Base-by-base conservation (phyloP, 192 early-diverging fungal genomes). In the Umbelopsis sp. region DNA sequence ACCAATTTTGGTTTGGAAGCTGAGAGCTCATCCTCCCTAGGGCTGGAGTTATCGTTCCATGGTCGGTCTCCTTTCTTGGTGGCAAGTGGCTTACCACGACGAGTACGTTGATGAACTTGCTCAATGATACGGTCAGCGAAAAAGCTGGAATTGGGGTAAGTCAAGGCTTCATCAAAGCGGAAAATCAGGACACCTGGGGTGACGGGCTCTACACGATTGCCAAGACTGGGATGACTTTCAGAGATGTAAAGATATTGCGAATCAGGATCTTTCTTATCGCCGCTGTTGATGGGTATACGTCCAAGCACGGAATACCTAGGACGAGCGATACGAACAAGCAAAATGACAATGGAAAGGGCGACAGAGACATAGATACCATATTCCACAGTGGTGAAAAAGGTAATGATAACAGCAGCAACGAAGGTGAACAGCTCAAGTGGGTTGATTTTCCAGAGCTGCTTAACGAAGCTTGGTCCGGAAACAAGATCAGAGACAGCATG, bases 281-380 rank as follows among this genome's bases (percentile, higher is more conserved):
- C 8, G 50, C 33, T 16, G 23, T 46, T 44, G 33, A 70, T 27
- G 16, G 68, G 44, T 22, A 84, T 44, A 50, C 79, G 77, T 15
- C 75, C 79, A 1, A 92, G 72, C 7, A 74, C 68, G 23, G 77
- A 71, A 68, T 87, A 73, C 49, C 81, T 76, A 16, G 92, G 91
- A 4, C 89, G 84, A 46, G 96, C 94, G 44, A 95, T 77, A 21
- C 93, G 84, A 77, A 91, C 78, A 20, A 98, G 81, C 7, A 95
- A 77, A 20, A 98, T 81, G 1, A 90, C 69, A 21, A 88, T 84
- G 1, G 94, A 86, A 67, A 91, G 82, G 8, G 73, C 89, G 7
- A 92, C 90, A 8, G 91, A 85, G 6, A 85, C 81, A 70, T 93
- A 94, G 66, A 96, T 94, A 58, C 91, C 93, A 44, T 72, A 81